Evolutionary conservation across 768 basidiomycete genomes (phyloP).

Genomic region (Rhodotorula babjevae): DNA sequence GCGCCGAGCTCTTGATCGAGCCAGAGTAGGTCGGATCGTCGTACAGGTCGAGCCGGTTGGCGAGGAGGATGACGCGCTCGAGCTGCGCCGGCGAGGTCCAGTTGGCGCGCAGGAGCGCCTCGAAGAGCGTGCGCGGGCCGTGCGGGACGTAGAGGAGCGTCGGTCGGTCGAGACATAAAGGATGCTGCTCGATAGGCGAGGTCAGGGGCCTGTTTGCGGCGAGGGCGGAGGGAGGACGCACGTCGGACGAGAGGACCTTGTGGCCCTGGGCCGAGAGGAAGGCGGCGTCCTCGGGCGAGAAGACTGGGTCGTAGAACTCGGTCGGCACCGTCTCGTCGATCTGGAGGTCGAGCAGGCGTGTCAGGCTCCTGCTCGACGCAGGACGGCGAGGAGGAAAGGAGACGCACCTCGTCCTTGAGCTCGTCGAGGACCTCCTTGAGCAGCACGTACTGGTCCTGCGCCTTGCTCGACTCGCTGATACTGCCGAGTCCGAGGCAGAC

Average conservation of each 20-base stretch:
- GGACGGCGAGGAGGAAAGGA: neutral
- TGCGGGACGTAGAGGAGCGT: slow-evolving; percentile 43
- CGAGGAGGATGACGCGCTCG: slow-evolving; percentile 17
- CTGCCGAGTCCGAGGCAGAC: slow-evolving; percentile 38
- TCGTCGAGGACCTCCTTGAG: slow-evolving; percentile 21
- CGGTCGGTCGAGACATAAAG: neutral
- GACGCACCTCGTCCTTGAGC: slow-evolving; percentile 5
- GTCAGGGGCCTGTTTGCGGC: neutral
- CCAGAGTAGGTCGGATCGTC: slow-evolving; percentile 38
- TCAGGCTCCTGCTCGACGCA: too few relatives aligned
- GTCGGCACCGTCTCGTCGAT: neutral
- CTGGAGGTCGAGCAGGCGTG: neutral
- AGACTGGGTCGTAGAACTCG: slow-evolving; percentile 35
- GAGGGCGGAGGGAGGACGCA: neutral
- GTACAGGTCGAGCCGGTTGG: slow-evolving; percentile 39
- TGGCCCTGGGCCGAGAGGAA: slow-evolving; percentile 17
- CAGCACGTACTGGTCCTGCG: slow-evolving; percentile 37
- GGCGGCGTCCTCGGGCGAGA: slow-evolving; percentile 19
- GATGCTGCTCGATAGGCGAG: slow-evolving; percentile 3
- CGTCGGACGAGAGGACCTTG: slow-evolving; percentile 11
- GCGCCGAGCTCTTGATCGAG: neutral
- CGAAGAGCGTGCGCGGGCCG: slow-evolving; percentile 41
- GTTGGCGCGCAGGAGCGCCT: slow-evolving; percentile 33
- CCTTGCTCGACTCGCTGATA: slow-evolving; percentile 29
- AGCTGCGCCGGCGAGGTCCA: slow-evolving; percentile 17